Conservation (phyloP, 371 early-diverging fungal genomes). For the Mucor irregularis region DNA sequence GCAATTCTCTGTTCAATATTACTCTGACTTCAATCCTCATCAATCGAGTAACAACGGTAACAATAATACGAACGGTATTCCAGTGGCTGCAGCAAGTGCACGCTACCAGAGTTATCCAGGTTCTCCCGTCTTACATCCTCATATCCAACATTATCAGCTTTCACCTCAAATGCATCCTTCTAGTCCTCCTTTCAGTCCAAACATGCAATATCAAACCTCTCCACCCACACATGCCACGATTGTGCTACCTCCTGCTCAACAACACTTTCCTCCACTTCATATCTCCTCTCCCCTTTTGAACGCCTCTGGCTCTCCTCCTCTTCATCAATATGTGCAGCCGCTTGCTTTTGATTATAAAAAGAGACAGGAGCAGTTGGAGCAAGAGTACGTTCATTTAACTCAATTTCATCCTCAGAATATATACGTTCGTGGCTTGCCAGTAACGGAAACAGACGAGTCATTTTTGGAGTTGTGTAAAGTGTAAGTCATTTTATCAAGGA, state of each 20-base stretch:
- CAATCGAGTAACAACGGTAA: too few species aligned
- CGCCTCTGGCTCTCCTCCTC: conserved; percentile 34
- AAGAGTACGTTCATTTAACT: conserved; percentile 12
- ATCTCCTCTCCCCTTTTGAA: conserved; percentile 41
- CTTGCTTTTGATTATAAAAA: conserved; percentile 8
- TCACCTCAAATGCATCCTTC: conserved; percentile 46
- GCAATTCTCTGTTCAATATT: conserved; percentile 38
- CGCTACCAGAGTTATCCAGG: conserved; percentile 41
- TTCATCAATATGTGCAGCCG: conserved; percentile 21
- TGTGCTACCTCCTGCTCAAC: conserved; percentile 32
- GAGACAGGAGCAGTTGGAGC: conserved; percentile 12
- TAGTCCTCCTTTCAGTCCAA: conserved; percentile 47
- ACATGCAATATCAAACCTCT: conserved; percentile 30
- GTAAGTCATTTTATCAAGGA: conserved; percentile 25
- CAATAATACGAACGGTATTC: too few species aligned
- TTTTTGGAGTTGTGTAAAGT: conserved; percentile 63
- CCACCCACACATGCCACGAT: conserved; percentile 33
- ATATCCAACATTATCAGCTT: conserved; percentile 9
- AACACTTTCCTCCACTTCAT: conserved; percentile 42
- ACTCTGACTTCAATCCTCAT: conserved; percentile 7
- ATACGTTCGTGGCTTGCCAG: conserved; percentile 79
- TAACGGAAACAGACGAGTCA: conserved; percentile 69
- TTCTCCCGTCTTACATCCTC: conserved; percentile 45
- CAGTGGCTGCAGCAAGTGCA: too few species aligned
- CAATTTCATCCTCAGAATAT: conserved; percentile 63